Evolutionary conservation across 192 early-diverging fungal genomes (phyloP).

Genomic region (Mortierella claussenii): DNA sequence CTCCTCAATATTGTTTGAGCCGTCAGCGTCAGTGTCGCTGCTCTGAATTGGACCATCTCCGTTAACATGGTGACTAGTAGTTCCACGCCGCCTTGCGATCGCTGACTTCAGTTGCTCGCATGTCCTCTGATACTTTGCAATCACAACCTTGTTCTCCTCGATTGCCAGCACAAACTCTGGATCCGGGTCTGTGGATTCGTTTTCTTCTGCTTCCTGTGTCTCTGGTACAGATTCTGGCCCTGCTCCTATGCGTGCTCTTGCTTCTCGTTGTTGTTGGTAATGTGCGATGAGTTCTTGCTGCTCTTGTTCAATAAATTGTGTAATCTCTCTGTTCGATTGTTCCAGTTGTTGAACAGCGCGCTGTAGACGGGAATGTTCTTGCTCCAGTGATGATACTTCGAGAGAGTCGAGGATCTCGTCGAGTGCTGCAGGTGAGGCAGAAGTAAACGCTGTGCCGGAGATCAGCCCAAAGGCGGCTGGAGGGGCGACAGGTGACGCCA

Average conservation of each 20-base stretch:
- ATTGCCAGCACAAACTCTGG: slow-evolving; percentile 50
- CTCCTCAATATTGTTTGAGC: too few relatives aligned
- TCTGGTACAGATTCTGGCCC: too few relatives aligned
- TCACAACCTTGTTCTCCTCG: slow-evolving; percentile 41
- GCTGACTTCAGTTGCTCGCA: slow-evolving; percentile 18
- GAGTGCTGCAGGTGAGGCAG: slow-evolving; percentile 16
- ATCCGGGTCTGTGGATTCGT: slow-evolving; percentile 15
- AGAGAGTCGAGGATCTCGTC: slow-evolving; percentile 30
- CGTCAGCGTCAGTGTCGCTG: too few relatives aligned
- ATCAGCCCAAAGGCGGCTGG: slow-evolving; percentile 33
- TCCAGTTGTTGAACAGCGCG: slow-evolving; percentile 28
- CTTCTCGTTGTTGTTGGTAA: neutral
- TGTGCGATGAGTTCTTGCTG: slow-evolving; percentile 15
- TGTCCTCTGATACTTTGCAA: slow-evolving; percentile 30
- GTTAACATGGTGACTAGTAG: too few relatives aligned
- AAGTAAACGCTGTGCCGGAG: slow-evolving; percentile 25
- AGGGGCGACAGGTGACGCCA: slow-evolving; percentile 16
- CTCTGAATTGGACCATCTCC: too few relatives aligned
- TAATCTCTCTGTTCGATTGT: slow-evolving; percentile 44
- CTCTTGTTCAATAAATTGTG: slow-evolving; percentile 40
- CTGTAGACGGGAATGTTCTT: slow-evolving; percentile 35
- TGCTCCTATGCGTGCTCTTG: too few relatives aligned
- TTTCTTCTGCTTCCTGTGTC: neutral
- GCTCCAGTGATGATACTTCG: slow-evolving; percentile 33
- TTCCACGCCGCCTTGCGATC: slow-evolving; percentile 21